These are phyloP conservation scores for Stemphylium lycopersici DNA, from an alignment of 2,329 filamentous ascomycete species.

Conservation along the genomic window DNA sequence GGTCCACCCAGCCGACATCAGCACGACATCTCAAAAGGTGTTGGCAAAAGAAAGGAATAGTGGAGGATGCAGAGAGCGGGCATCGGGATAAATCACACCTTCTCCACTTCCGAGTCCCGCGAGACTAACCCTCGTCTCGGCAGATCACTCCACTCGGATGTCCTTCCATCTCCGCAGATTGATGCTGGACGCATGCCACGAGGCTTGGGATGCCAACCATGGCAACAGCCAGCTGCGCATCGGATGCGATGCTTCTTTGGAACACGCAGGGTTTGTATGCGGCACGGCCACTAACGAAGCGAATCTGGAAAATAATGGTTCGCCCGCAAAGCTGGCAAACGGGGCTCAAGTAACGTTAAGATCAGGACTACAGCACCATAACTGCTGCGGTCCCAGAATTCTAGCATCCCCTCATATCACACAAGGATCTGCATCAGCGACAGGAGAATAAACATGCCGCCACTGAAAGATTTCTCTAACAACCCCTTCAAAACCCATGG, in stretches of 20 bases:
- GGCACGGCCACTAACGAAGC: no score
- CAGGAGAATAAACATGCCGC: constrained; percentile 28
- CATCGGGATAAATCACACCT: constrained; percentile 33
- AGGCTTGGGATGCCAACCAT: no score
- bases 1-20: constrained; percentile 42
- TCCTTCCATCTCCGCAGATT: not conserved
- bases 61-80: constrained; percentile 32
- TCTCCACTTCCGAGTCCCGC: constrained; percentile 33
- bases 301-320: no score
- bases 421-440: no score
- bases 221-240: no score
- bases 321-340: no score
- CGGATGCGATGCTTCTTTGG: no score
- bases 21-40: constrained; percentile 26
- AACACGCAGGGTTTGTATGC: no score
- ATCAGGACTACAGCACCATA: no score
- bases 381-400: no score
- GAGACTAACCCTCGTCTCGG: constrained; percentile 27
- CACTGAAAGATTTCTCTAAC: constrained; percentile 36
- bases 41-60: constrained; percentile 24
- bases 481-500: constrained; percentile 31
- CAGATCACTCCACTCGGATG: constrained; percentile 13
- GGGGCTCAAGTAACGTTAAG: no score
- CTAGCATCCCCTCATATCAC: no score
- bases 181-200: not conserved